Evolutionary conservation across 331 rosid genomes (phyloP).

Genomic region (Dryas integrifolia): DNA sequence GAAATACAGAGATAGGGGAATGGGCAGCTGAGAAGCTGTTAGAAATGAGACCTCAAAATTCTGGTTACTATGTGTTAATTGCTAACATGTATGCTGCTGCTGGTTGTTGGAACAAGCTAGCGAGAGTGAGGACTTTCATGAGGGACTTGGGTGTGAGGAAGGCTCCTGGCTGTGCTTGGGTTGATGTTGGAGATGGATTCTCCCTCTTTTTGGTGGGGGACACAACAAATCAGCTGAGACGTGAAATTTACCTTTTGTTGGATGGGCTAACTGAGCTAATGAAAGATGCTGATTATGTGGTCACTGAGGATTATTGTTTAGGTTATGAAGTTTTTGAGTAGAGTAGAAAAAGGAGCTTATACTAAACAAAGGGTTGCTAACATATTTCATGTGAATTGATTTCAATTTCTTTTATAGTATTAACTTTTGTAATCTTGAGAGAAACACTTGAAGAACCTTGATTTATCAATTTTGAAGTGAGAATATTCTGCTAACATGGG

Average conservation of each 20-base stretch:
- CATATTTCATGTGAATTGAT: not conserved
- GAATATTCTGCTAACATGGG: not conserved
- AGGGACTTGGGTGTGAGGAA: slow-evolving; percentile 76
- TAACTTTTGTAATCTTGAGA: not conserved
- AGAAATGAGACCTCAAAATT: slow-evolving; percentile 64
- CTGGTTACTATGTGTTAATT: slow-evolving; percentile 81
- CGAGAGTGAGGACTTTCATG: slow-evolving; percentile 73
- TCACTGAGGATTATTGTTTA: slow-evolving; percentile 33
- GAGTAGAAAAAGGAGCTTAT: not conserved
- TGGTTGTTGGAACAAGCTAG: slow-evolving; percentile 69
- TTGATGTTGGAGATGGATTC: slow-evolving; percentile 59
- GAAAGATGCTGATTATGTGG: slow-evolving; percentile 50
- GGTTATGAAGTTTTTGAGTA: slow-evolving; percentile 30
- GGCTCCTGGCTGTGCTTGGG: slow-evolving; percentile 79
- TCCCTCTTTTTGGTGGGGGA: slow-evolving; percentile 61
- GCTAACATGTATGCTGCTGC: slow-evolving; percentile 89
- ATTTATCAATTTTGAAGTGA: not conserved
- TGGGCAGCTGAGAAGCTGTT: slow-evolving; percentile 85
- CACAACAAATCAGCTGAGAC: slow-evolving; percentile 49
- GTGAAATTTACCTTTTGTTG: slow-evolving; percentile 49
- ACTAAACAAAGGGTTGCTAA: not conserved
- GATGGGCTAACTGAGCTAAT: slow-evolving; percentile 60
- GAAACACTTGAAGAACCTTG: not conserved
- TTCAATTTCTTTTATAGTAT: not conserved
- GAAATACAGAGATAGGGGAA: slow-evolving; percentile 60